A percentile compares a stretch with the other conserved stretches of the same genome.
Evolutionary conservation across 768 basidiomycete species (phyloP).

Genomic region (Leccinum aurantiacum): DNA sequence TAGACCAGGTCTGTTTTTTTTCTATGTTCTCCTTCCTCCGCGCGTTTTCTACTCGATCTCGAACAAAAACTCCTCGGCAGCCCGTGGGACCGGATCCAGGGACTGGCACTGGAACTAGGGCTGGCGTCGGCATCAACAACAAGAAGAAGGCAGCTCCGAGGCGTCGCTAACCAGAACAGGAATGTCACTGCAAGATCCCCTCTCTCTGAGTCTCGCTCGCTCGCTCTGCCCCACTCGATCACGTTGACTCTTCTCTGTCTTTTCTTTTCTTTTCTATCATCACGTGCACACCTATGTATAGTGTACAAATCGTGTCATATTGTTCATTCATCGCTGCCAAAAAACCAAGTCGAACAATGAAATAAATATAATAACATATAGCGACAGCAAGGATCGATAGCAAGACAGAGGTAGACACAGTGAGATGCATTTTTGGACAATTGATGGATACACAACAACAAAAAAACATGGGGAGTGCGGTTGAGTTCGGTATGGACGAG

Average conservation of each 20-base stretch:
- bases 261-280: not conserved
- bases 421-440: not conserved
- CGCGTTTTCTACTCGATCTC: not conserved
- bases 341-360: not conserved
- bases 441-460: not conserved
- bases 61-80: constrained; percentile 8
- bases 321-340: not conserved
- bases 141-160: constrained; percentile 25
- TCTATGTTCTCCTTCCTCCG: not conserved
- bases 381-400: not conserved
- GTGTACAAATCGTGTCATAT: not conserved
- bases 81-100: constrained; percentile 1
- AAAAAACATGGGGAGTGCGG: not conserved
- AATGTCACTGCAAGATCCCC: not conserved
- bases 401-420: not conserved
- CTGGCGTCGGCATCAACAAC: not conserved
- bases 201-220: not conserved
- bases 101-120: not conserved
- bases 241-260: not conserved
- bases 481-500: not conserved
- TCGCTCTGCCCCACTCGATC: not conserved
- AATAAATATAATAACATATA: not conserved
- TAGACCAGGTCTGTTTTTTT: constrained; percentile 25
- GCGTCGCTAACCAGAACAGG: constrained; percentile 23
- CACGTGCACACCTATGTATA: not conserved